Evolutionary conservation across 2,329 filamentous ascomycete genomes (phyloP).

Genomic region (Epichloe festucae): DNA sequence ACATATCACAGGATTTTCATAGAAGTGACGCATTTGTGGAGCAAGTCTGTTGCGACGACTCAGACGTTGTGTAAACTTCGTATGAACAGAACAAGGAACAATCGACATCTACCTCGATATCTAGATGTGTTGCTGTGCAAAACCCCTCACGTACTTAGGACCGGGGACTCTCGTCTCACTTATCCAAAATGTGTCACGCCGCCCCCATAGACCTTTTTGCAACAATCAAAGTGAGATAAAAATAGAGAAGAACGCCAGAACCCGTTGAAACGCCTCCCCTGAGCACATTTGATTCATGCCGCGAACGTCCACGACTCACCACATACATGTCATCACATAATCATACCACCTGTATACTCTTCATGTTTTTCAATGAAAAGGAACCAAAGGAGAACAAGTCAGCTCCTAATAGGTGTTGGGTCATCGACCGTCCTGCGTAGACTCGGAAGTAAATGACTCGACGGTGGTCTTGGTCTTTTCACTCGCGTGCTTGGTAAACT

Average conservation of each 20-base stretch:
- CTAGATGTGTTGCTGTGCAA: background rate
- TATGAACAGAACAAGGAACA: background rate
- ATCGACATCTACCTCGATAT: background rate
- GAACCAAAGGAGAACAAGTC: background rate
- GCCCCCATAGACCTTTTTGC: background rate
- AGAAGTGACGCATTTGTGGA: no score
- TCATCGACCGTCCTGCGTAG: conserved; percentile 13
- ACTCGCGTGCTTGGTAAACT: conserved; percentile 29
- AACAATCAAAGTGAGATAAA: background rate
- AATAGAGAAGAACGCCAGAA: background rate
- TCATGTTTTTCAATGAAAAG: background rate
- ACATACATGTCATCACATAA: background rate
- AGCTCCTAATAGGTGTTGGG: background rate
- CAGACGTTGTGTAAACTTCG: background rate
- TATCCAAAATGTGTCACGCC: background rate
- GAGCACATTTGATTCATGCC: background rate
- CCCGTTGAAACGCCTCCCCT: background rate
- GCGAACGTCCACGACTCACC: background rate
- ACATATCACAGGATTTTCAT: background rate
- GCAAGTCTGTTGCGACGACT: background rate
- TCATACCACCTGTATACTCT: background rate
- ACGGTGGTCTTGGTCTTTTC: conserved; percentile 17
- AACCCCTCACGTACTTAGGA: background rate
- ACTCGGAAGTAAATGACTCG: conserved; percentile 11
- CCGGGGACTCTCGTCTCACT: background rate